Evolutionary conservation across 352 stramenopile species (phyloP).

Genomic region (Globisporangium cylindrosporum): DNA sequence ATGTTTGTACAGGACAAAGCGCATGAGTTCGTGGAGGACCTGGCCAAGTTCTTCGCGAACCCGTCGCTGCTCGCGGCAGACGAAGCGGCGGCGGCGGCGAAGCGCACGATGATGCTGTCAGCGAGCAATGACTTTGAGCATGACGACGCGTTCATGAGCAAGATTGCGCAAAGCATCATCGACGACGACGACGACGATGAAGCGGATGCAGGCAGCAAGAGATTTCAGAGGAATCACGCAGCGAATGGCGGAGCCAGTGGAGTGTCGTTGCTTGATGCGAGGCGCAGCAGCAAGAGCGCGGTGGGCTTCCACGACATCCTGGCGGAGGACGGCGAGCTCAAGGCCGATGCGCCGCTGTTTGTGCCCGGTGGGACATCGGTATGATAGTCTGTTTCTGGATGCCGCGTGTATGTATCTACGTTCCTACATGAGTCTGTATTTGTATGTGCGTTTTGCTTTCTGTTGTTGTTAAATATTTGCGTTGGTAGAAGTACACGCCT

Average conservation of each 20-base stretch:
- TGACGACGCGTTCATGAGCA: conserved; percentile 20
- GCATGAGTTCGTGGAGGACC: conserved; percentile 67
- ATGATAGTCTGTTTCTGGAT: not conserved
- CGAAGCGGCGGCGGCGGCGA: conserved; percentile 21
- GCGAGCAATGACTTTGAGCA: conserved; percentile 13
- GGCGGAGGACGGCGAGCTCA: conserved; percentile 54
- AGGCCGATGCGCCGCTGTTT: conserved; percentile 70
- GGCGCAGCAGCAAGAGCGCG: conserved; percentile 4
- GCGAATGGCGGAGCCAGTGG: not conserved
- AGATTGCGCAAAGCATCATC: conserved; percentile 19
- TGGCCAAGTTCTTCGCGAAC: conserved; percentile 55
- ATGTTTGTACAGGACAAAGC: conserved; percentile 38
- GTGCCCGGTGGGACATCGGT: conserved; percentile 35
- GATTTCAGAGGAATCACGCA: not conserved
- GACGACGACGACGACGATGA: conserved; percentile 29
- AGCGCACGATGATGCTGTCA: not conserved
- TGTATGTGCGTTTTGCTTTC: not conserved
- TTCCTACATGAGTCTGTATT: not conserved
- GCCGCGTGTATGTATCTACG: not conserved
- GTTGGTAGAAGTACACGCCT: conserved; percentile 14
- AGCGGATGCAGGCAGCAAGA: conserved; percentile 1
- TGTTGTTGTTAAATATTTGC: too few species aligned
- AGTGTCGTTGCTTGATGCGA: not conserved
- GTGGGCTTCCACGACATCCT: conserved; percentile 31
- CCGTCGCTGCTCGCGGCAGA: conserved; percentile 47